phyloP scores from a whole-genome alignment of 805 yeast genomes.

The Ogataea parapolymorpha region DNA sequence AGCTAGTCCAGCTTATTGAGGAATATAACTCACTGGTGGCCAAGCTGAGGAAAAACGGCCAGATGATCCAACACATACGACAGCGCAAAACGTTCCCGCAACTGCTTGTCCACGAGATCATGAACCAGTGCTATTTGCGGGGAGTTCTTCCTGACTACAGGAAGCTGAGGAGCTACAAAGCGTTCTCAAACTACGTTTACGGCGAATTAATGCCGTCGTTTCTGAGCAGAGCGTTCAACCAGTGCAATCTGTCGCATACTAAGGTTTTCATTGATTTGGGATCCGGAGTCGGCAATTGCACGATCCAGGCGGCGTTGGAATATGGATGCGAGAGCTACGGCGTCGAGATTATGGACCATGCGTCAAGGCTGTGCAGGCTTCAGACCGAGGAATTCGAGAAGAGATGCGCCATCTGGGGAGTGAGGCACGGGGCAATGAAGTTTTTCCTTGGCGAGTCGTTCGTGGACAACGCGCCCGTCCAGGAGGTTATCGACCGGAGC shows the following conservation, averaged over 20 bases:
- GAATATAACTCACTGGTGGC: conserved; percentile 43
- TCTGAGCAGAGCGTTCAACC: conserved; percentile 58
- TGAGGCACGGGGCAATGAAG: conserved; percentile 52
- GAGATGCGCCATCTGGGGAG: conserved; percentile 62
- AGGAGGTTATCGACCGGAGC: conserved; percentile 51
- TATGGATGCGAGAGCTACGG: conserved; percentile 84
- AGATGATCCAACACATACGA: conserved; percentile 17
- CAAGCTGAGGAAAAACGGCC: conserved; percentile 34
- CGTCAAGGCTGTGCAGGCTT: conserved; percentile 60
- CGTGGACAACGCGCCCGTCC: conserved; percentile 58
- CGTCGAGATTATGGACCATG: conserved; percentile 84
- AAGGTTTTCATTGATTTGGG: conserved; percentile 83
- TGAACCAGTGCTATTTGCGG: conserved; percentile 71
- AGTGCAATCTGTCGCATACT: conserved; percentile 51
- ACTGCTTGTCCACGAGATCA: conserved; percentile 58
- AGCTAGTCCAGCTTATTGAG: conserved; percentile 34
- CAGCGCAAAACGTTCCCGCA: conserved; percentile 32
- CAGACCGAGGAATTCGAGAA: conserved; percentile 59
- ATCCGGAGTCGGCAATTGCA: conserved; percentile 92
- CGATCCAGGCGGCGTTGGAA: conserved; percentile 84
- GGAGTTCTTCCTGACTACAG: conserved; percentile 72
- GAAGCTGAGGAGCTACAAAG: conserved; percentile 66
- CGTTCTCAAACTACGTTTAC: conserved; percentile 86
- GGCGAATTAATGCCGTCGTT: conserved; percentile 86
- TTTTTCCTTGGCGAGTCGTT: conserved; percentile 70